phyloP scores from a whole-genome alignment of 495 filamentous ascomycete genomes.

The Platismatia glauca region DNA sequence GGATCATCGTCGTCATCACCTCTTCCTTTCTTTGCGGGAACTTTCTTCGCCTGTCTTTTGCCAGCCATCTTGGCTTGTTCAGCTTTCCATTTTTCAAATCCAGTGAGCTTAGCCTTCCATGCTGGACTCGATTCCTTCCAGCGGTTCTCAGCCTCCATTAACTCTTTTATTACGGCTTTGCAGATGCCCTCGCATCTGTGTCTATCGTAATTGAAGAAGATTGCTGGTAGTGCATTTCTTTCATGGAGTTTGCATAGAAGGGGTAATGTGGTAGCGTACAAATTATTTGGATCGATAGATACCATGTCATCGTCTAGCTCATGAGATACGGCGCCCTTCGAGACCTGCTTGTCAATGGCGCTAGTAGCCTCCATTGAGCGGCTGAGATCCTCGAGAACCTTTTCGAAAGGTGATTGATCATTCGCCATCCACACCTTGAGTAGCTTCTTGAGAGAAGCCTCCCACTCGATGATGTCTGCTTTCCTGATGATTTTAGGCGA shows the following conservation, averaged over 20 bases:
- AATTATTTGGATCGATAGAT: constrained; percentile 21
- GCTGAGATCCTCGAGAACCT: constrained; percentile 37
- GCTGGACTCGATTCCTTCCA: constrained; percentile 47
- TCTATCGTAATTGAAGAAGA: constrained; percentile 72
- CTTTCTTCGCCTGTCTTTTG: constrained; percentile 30
- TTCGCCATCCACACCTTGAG: constrained; percentile 54
- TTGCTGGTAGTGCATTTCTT: constrained; percentile 57
- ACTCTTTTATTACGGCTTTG: constrained; percentile 35
- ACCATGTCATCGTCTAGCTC: constrained; percentile 13
- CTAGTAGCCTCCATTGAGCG: constrained; percentile 8
- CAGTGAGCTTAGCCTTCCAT: constrained; percentile 50
- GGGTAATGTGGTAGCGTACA: constrained; percentile 45
- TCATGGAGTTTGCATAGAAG: constrained; percentile 53
- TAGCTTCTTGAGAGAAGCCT: constrained; percentile 48
- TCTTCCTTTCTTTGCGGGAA: constrained; percentile 34
- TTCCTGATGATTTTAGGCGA: constrained; percentile 44
- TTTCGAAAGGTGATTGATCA: constrained; percentile 50
- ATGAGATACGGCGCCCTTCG: constrained; percentile 11
- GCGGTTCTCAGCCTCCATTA: constrained; percentile 42
- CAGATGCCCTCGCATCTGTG: constrained; percentile 50
- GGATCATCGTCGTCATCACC: constrained; percentile 34
- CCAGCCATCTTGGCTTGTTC: constrained; percentile 29
- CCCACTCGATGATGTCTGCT: constrained; percentile 56
- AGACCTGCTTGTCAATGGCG: constrained; percentile 14
- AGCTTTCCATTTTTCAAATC: constrained; percentile 45